These are phyloP conservation scores for Albugo candida DNA, from an alignment of 352 stramenopile species.

Conservation along the genomic window DNA sequence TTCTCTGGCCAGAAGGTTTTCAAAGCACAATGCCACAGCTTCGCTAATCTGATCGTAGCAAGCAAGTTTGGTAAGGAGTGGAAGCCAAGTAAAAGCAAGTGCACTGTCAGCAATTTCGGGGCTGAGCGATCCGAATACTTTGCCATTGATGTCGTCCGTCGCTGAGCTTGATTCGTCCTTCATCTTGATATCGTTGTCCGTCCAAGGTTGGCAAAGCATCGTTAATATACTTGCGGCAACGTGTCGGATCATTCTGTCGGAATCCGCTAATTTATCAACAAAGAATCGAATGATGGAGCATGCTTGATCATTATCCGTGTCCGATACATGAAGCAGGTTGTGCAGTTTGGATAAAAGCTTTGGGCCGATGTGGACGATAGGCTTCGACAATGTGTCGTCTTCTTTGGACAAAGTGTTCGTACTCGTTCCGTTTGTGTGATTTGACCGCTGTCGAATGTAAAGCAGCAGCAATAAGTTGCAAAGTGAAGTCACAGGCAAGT, in stretches of 20 bases:
- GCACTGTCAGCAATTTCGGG: conserved; percentile 5
- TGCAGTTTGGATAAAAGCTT: no score
- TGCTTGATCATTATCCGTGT: no score
- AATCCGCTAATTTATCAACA: no score
- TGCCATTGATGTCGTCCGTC: conserved; percentile 12
- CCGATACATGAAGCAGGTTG: no score
- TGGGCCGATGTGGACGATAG: conserved; percentile 6
- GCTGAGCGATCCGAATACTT: conserved; percentile 12
- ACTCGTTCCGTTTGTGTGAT: not conserved
- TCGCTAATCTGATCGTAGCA: conserved; percentile 38
- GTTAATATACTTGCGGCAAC: no score
- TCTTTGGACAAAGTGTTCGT: conserved; percentile 9
- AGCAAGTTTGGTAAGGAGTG: conserved; percentile 33
- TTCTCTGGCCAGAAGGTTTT: conserved; percentile 50
- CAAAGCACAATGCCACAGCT: conserved; percentile 36
- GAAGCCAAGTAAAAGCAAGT: conserved; percentile 56
- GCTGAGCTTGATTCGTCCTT: conserved; percentile 12
- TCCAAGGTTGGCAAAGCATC: no score
- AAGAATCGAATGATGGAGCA: no score
- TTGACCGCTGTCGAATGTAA: no score
- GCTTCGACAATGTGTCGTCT: conserved; percentile 5
- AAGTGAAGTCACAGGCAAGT: conserved; percentile 53
- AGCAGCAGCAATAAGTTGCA: conserved; percentile 52
- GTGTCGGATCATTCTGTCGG: no score
- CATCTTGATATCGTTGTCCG: not conserved